Evolutionary conservation across 164 flowering plant species (phyloP).

Genomic region (Warburgia ugandensis): DNA sequence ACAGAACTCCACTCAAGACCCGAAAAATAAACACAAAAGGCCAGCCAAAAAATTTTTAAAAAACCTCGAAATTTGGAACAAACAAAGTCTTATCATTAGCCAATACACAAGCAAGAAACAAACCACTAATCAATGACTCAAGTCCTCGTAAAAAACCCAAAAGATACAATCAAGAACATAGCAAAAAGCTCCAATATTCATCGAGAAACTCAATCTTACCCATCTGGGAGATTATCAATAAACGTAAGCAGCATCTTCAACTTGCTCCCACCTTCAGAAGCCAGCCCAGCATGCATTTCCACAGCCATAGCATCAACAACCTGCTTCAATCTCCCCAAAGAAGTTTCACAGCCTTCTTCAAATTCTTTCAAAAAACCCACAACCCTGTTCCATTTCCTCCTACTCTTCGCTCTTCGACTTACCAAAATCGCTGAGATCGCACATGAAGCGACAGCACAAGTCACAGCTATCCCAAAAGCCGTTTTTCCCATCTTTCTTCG

Average conservation of each 20-base stretch:
- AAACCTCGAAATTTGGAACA: too few species aligned
- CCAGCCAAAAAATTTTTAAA: too few species aligned
- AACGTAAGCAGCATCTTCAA: conserved; percentile 85
- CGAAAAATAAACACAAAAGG: too few species aligned
- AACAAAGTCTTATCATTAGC: too few species aligned
- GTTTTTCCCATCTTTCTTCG: conserved; percentile 50
- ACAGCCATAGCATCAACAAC: conserved; percentile 91
- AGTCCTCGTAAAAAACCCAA: too few species aligned
- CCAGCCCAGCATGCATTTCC: conserved; percentile 98
- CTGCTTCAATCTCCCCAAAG: conserved; percentile 52
- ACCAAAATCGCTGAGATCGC: conserved; percentile 70
- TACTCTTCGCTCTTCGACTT: conserved; percentile 45
- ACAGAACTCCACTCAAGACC: too few species aligned
- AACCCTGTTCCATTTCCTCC: conserved; percentile 66
- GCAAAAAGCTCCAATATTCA: not conserved
- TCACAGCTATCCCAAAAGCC: conserved; percentile 53
- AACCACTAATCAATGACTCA: too few species aligned
- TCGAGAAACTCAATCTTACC: conserved; percentile 36
- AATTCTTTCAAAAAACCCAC: conserved; percentile 61
- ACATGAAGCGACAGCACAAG: conserved; percentile 59
- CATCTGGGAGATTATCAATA: conserved; percentile 65
- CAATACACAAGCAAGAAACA: too few species aligned
- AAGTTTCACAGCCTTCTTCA: conserved; percentile 58
- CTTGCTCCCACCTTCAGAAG: conserved; percentile 94
- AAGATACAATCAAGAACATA: not conserved